Conservation (phyloP, 2,329 filamentous ascomycete genomes). For the Trichoderma atroviride region DNA sequence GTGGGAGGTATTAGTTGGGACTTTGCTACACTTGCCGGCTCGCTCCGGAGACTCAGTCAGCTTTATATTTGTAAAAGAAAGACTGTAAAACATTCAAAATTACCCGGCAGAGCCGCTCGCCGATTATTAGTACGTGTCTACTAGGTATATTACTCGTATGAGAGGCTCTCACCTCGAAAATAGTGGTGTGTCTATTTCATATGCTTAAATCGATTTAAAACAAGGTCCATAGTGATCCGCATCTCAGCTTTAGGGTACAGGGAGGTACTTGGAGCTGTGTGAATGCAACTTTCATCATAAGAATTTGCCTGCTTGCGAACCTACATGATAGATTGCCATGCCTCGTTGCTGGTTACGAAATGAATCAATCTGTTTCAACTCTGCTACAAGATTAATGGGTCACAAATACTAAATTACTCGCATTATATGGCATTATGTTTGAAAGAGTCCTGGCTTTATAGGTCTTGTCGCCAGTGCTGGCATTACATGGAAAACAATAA, state of each 20-base stretch:
- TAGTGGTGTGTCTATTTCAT: background rate
- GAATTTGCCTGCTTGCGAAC: background rate
- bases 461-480: too few species aligned
- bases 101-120: background rate
- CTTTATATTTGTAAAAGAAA: background rate
- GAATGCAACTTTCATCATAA: background rate
- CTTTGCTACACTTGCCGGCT: background rate
- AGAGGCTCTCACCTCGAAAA: background rate
- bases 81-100: background rate
- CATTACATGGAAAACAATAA: too few species aligned
- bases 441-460: too few species aligned
- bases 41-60: background rate
- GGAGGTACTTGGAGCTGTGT: background rate
- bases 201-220: background rate
- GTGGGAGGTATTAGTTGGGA: background rate
- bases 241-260: background rate
- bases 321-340: background rate
- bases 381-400: too few species aligned
- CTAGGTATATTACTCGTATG: background rate
- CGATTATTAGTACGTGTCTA: too few species aligned
- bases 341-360: too few species aligned
- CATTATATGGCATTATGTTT: too few species aligned
- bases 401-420: background rate
- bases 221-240: slow-evolving; percentile 1
- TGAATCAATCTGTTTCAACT: too few species aligned